phyloP scores from a whole-genome alignment of 129 eudicot species.

The Rutidosis leptorrhynchoides region DNA sequence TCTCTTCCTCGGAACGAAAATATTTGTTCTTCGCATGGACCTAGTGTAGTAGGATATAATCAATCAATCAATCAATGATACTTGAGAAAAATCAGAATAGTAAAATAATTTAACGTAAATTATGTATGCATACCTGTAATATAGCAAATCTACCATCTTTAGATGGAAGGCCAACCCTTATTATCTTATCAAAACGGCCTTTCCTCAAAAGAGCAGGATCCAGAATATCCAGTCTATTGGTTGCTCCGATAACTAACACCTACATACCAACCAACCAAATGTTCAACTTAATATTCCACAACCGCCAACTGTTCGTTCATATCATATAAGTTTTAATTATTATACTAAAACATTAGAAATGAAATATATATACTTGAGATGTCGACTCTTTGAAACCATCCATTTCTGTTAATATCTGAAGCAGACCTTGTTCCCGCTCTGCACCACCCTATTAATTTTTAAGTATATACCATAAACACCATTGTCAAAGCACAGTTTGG shows the following conservation, averaged over 20 bases:
- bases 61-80: no score
- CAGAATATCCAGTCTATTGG: constrained; percentile 91
- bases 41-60: no score
- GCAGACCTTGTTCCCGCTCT: constrained; percentile 97
- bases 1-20: constrained; percentile 87
- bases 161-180: constrained; percentile 93
- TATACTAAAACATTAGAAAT: no score
- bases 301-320: background rate
- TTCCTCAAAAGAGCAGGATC: constrained; percentile 96
- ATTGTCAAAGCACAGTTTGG: background rate
- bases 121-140: no score
- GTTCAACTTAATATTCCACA: constrained; percentile 12
- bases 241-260: constrained; percentile 92
- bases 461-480: background rate
- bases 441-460: constrained; percentile 80
- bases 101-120: constrained; percentile 12
- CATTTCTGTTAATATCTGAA: constrained; percentile 93
- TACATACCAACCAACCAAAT: constrained; percentile 24
- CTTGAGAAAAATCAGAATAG: background rate
- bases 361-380: constrained; percentile 60
- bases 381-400: constrained; percentile 91
- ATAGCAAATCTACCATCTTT: constrained; percentile 90
- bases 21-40: constrained; percentile 89
- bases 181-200: constrained; percentile 92
- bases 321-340: background rate